These are phyloP conservation scores for Apiotrichum akiyoshidainum DNA, from an alignment of 1,284 basidiomycete genomes.

Conservation along the genomic window DNA sequence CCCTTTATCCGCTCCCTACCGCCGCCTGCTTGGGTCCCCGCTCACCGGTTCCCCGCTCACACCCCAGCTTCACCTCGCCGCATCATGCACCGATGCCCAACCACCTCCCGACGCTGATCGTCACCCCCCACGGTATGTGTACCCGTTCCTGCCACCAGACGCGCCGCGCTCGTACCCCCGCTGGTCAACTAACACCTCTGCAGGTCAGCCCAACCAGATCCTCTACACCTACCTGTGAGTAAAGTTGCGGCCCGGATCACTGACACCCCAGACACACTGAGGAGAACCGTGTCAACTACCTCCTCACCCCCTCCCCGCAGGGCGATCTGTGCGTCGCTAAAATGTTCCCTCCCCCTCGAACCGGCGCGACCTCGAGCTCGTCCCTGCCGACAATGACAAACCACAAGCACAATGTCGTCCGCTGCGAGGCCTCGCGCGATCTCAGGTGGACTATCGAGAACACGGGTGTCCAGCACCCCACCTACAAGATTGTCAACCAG, in stretches of 20 bases:
- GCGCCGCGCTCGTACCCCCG: constrained; percentile 14
- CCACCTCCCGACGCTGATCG: constrained; percentile 95
- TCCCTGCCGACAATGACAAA: constrained; percentile 72
- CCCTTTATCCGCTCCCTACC: not conserved
- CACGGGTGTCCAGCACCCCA: constrained; percentile 92
- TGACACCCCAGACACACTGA: constrained; percentile 68
- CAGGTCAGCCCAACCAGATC: constrained; percentile 87
- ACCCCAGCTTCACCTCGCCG: constrained; percentile 71
- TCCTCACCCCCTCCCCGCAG: constrained; percentile 94
- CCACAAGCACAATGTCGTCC: constrained; percentile 62
- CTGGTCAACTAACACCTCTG: constrained; percentile 6
- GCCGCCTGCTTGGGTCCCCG: not conserved
- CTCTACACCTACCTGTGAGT: constrained; percentile 78
- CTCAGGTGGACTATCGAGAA: constrained; percentile 98
- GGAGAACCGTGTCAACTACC: constrained; percentile 96
- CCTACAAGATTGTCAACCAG: constrained; percentile 96
- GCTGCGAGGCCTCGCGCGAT: constrained; percentile 95
- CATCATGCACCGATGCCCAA: constrained; percentile 94
- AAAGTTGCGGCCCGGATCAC: not conserved
- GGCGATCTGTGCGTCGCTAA: constrained; percentile 99
- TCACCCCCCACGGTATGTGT: constrained; percentile 83
- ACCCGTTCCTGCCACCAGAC: too few species aligned
- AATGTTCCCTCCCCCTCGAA: constrained; percentile 82
- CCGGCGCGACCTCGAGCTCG: constrained; percentile 52
- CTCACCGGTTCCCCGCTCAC: not conserved